Percentiles rank a stretch among this genome's conserved stretches.
Evolutionary conservation across 768 basidiomycete species (phyloP).

Genomic region (Phylloporus sp.): DNA sequence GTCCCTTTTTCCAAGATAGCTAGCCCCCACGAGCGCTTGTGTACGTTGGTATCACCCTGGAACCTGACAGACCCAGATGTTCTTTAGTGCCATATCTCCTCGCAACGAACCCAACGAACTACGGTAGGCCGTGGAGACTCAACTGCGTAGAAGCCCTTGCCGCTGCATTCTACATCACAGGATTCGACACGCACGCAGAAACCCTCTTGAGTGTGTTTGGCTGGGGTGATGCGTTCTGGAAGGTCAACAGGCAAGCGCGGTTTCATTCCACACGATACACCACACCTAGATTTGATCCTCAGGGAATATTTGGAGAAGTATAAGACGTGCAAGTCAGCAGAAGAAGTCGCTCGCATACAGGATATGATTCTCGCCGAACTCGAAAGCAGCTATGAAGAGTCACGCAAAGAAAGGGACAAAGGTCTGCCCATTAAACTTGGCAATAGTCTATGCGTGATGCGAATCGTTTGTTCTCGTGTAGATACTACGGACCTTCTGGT

Average conservation of each 20-base stretch:
- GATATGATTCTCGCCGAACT: constrained; percentile 67
- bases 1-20: constrained; percentile 93
- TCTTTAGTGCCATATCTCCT: constrained; percentile 85
- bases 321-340: constrained; percentile 60
- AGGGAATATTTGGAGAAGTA: constrained; percentile 66
- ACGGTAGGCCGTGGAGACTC: constrained; percentile 94
- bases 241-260: constrained; percentile 65
- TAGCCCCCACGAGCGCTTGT: constrained; percentile 85
- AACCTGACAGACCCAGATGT: background rate
- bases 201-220: constrained; percentile 76
- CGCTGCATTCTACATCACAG: constrained; percentile 92
- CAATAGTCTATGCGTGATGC: background rate
- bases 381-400: constrained; percentile 56
- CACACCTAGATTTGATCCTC: background rate
- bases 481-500: constrained; percentile 54
- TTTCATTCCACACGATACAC: background rate
- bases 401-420: constrained; percentile 42
- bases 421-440: constrained; percentile 35
- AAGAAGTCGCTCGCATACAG: constrained; percentile 58
- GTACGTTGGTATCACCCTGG: constrained; percentile 45
- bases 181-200: constrained; percentile 79
- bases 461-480: background rate
- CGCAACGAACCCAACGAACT: constrained; percentile 96
- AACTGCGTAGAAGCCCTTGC: constrained; percentile 95
- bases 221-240: constrained; percentile 87